phyloP scores from a whole-genome alignment of 2,329 filamentous ascomycete species.

The Mycocentrospora acerina region DNA sequence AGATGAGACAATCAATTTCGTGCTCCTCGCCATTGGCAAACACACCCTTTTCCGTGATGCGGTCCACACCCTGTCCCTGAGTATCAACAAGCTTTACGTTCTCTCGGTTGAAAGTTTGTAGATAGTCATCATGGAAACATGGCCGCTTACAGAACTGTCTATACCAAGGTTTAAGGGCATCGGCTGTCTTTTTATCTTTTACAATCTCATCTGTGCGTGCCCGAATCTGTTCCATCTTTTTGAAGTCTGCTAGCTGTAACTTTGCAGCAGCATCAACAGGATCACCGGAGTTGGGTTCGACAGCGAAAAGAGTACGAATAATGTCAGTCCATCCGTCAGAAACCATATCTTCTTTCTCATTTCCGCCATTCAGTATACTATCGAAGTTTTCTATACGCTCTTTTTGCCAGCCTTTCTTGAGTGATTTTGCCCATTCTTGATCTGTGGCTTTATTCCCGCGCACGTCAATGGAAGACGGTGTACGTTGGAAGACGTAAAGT shows the following conservation, averaged over 20 bases:
- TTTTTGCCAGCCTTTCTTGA: constrained; percentile 52
- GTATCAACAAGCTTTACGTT: constrained; percentile 65
- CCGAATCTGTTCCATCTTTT: constrained; percentile 50
- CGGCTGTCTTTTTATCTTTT: constrained; percentile 54
- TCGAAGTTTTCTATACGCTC: constrained; percentile 51
- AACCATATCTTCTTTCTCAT: constrained; percentile 45
- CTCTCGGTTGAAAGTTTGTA: constrained; percentile 58
- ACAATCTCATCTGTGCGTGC: constrained; percentile 54
- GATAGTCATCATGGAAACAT: constrained; percentile 62
- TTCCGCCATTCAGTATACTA: constrained; percentile 36
- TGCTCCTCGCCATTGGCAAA: constrained; percentile 53
- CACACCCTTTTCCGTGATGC: constrained; percentile 45
- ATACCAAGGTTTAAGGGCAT: constrained; percentile 61
- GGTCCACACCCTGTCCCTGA: constrained; percentile 53
- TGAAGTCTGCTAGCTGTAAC: constrained; percentile 29
- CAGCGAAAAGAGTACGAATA: constrained; percentile 12
- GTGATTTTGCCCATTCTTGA: constrained; percentile 11
- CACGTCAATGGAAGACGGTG: constrained; percentile 48
- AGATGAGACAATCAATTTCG: constrained; percentile 51
- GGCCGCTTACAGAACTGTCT: constrained; percentile 65
- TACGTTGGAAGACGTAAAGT: constrained; percentile 60
- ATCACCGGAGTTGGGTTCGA: constrained; percentile 8
- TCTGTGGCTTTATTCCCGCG: constrained; percentile 33
- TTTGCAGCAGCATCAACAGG: constrained; percentile 17
- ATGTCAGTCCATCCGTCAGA: constrained; percentile 53